Conservation (phyloP, 345 rosid genomes). For the Trapa bicornis region DNA sequence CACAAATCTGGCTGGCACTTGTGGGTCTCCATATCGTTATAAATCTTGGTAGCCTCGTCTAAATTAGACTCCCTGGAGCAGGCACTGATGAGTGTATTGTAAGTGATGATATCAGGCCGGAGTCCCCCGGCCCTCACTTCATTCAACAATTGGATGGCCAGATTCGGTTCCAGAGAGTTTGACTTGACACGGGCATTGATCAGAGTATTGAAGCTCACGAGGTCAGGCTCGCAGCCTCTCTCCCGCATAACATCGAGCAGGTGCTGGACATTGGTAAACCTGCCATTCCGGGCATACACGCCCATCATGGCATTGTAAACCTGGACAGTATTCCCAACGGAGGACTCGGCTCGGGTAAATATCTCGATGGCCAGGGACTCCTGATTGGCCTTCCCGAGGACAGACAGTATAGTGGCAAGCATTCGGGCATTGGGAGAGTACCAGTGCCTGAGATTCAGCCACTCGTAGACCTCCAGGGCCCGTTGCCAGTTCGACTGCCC, state of each 20-base stretch:
- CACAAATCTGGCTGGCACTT: slow-evolving; percentile 82
- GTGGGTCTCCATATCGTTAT: slow-evolving; percentile 57
- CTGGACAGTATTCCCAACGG: slow-evolving; percentile 61
- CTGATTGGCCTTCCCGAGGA: slow-evolving; percentile 77
- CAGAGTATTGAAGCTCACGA: slow-evolving; percentile 88
- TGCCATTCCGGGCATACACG: slow-evolving; percentile 66
- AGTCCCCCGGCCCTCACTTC: slow-evolving; percentile 72
- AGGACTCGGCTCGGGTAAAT: slow-evolving; percentile 46
- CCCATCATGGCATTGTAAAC: slow-evolving; percentile 97
- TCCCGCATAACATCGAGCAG: slow-evolving; percentile 67
- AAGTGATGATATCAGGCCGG: slow-evolving; percentile 81
- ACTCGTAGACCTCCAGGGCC: slow-evolving; percentile 79
- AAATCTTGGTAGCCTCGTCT: slow-evolving; percentile 65
- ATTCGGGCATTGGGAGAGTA: slow-evolving; percentile 71
- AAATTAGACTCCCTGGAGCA: slow-evolving; percentile 72
- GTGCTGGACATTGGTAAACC: slow-evolving; percentile 50
- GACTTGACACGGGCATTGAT: slow-evolving; percentile 76
- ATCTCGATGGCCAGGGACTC: slow-evolving; percentile 66
- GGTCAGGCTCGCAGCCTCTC: slow-evolving; percentile 76
- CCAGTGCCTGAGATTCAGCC: slow-evolving; percentile 84
- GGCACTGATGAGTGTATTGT: slow-evolving; percentile 82
- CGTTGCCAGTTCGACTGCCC: slow-evolving; percentile 88
- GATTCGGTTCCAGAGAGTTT: slow-evolving; percentile 39
- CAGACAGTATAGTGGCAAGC: slow-evolving; percentile 74
- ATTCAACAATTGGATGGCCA: slow-evolving; percentile 48